Percentiles rank a stretch among this genome's conserved stretches.
Conservation (phyloP, 257 asterid species). For the Echites panduratus region DNA sequence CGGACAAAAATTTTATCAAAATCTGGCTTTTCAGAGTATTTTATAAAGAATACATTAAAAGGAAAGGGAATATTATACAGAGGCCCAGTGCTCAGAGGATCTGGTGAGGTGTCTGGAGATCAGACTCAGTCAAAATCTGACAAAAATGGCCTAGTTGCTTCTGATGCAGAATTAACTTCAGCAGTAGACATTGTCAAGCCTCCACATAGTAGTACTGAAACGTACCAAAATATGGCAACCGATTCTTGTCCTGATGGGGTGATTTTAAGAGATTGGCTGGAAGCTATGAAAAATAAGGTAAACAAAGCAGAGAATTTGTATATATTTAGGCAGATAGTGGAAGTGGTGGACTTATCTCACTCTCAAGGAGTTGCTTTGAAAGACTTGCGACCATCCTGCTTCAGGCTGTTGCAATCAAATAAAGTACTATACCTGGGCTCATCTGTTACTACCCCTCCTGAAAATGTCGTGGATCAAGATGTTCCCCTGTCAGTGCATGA, state of each 20-base stretch:
- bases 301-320: constrained; percentile 54
- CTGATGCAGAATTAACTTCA: constrained; percentile 31
- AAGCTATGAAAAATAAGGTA: constrained; percentile 41
- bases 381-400: constrained; percentile 71
- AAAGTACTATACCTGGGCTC: constrained; percentile 57
- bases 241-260: constrained; percentile 37
- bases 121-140: constrained; percentile 31
- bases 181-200: constrained; percentile 29
- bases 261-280: constrained; percentile 76
- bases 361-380: constrained; percentile 56
- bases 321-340: constrained; percentile 69
- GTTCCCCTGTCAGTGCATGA: constrained; percentile 25
- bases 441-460: constrained; percentile 26
- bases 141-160: constrained; percentile 24
- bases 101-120: constrained; percentile 27
- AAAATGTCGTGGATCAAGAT: constrained; percentile 34
- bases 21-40: constrained; percentile 75
- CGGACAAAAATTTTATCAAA: constrained; percentile 75
- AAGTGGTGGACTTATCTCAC: constrained; percentile 70
- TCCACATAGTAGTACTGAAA: constrained; percentile 35
- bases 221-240: constrained; percentile 21
- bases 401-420: constrained; percentile 53
- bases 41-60: constrained; percentile 60
- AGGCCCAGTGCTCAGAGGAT: constrained; percentile 36
- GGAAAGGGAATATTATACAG: constrained; percentile 72